A percentile compares a stretch with the other conserved stretches of the same genome.
These are phyloP conservation scores for Collybiopsis confluens DNA, from an alignment of 768 basidiomycete species.

Conservation along the genomic window DNA sequence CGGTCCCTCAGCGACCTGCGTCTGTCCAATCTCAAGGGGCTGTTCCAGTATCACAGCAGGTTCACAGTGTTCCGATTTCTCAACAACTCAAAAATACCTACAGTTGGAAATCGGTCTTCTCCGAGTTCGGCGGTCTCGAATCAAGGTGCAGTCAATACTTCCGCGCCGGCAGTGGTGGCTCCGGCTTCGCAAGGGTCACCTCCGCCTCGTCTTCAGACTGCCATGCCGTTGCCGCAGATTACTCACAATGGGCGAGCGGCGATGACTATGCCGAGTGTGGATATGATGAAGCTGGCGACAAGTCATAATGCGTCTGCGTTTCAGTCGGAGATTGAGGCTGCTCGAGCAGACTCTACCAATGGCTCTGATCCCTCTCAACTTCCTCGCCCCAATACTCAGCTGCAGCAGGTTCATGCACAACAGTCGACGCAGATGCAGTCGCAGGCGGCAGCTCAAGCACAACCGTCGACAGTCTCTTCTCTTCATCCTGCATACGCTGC, in stretches of 20 bases:
- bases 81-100: constrained; percentile 2
- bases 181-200: constrained; percentile 23
- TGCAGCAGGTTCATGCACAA: constrained; percentile 43
- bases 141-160: background rate
- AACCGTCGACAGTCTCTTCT: constrained; percentile 15
- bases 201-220: constrained; percentile 25
- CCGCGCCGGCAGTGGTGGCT: background rate
- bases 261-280: constrained; percentile 45
- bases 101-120: background rate
- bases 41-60: background rate
- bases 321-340: constrained; percentile 14
- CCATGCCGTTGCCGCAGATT: constrained; percentile 7
- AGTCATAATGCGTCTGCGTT: constrained; percentile 12
- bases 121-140: background rate
- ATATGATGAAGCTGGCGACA: constrained; percentile 16
- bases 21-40: too few species aligned
- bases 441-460: constrained; percentile 10
- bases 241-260: constrained; percentile 28
- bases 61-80: constrained; percentile 1
- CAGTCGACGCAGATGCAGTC: background rate
- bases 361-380: constrained; percentile 7
- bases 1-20: background rate
- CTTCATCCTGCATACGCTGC: constrained; percentile 26
- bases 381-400: constrained; percentile 25
- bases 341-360: background rate